Evolutionary conservation across 2,329 filamentous ascomycete genomes (phyloP).

Genomic region (Fusarium aywerte): DNA sequence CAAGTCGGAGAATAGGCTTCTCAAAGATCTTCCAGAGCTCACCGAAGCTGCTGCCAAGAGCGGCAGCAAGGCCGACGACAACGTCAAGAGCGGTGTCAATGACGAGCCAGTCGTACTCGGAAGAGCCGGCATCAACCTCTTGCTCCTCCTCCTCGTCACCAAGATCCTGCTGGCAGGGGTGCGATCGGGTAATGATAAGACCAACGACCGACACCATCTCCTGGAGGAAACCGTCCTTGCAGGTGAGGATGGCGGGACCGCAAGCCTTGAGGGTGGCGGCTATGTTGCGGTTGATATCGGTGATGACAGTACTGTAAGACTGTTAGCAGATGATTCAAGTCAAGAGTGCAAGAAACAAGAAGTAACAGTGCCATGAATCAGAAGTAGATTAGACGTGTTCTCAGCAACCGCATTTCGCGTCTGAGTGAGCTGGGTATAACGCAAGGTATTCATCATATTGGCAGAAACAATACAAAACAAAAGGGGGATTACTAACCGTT

Average conservation of each 20-base stretch:
- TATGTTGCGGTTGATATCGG: slow-evolving; percentile 94
- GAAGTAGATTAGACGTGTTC: slow-evolving; percentile 70
- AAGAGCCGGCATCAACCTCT: slow-evolving; percentile 78
- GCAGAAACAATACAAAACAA: slow-evolving; percentile 39
- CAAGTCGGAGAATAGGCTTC: slow-evolving; percentile 88
- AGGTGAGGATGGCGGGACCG: slow-evolving; percentile 84
- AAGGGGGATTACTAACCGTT: slow-evolving; percentile 76
- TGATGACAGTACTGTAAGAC: slow-evolving; percentile 78
- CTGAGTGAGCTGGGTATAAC: slow-evolving; percentile 99
- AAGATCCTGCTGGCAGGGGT: slow-evolving; percentile 92
- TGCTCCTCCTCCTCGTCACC: slow-evolving; percentile 82
- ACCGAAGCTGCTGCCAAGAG: slow-evolving; percentile 81
- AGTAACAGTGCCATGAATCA: slow-evolving; percentile 48
- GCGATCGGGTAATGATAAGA: slow-evolving; percentile 86
- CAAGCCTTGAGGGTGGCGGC: slow-evolving; percentile 90
- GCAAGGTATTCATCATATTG: slow-evolving; percentile 84
- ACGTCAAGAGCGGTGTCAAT: slow-evolving; percentile 95
- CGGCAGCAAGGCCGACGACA: slow-evolving; percentile 82
- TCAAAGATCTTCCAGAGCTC: slow-evolving; percentile 97
- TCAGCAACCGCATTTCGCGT: slow-evolving; percentile 90
- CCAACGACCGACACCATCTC: slow-evolving; percentile 80
- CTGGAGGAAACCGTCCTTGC: slow-evolving; percentile 74
- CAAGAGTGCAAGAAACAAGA: slow-evolving; percentile 39
- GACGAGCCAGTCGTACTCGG: slow-evolving; percentile 97
- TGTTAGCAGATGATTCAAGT: slow-evolving; percentile 55